phyloP scores from a whole-genome alignment of 371 early-diverging fungal species.

The Aphelidium insulamus region DNA sequence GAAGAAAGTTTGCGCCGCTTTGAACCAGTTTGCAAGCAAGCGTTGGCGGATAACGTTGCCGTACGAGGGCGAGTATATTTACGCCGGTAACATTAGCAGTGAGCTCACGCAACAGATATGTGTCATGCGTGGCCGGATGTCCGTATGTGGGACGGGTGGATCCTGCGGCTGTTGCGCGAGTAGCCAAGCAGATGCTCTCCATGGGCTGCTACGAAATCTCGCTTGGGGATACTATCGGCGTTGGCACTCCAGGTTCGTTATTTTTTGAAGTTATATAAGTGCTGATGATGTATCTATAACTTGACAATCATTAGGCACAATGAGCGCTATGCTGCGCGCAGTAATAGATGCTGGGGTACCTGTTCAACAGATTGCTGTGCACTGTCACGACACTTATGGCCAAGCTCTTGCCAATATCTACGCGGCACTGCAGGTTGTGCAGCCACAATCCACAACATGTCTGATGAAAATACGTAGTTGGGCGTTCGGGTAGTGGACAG shows the following conservation, averaged over 20 bases:
- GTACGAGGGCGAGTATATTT: conserved; percentile 42
- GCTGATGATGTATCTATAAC: not conserved
- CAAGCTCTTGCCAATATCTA: conserved; percentile 87
- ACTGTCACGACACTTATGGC: conserved; percentile 95
- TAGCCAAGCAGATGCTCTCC: conserved; percentile 46
- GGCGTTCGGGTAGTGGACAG: conserved; percentile 81
- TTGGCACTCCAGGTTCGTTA: conserved; percentile 42
- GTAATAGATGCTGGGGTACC: conserved; percentile 53
- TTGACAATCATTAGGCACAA: conserved; percentile 18
- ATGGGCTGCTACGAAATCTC: conserved; percentile 95
- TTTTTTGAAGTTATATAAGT: conserved; percentile 1
- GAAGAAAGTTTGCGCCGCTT: conserved; percentile 56
- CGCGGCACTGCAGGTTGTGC: conserved; percentile 50
- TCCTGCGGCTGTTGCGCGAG: conserved; percentile 43
- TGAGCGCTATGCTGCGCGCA: conserved; percentile 41
- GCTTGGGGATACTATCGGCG: conserved; percentile 90
- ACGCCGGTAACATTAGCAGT: conserved; percentile 1
- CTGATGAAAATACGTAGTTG: conserved; percentile 11
- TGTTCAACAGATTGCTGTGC: conserved; percentile 56
- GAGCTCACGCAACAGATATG: conserved; percentile 28
- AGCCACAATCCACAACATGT: too few species aligned
- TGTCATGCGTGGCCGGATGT: conserved; percentile 80
- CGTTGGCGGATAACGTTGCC: conserved; percentile 36
- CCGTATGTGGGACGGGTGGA: conserved; percentile 71
- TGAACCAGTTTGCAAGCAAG: conserved; percentile 35